Evolutionary conservation across 1,284 basidiomycete genomes (phyloP).

Genomic region (Lignosus rhinocerotis): DNA sequence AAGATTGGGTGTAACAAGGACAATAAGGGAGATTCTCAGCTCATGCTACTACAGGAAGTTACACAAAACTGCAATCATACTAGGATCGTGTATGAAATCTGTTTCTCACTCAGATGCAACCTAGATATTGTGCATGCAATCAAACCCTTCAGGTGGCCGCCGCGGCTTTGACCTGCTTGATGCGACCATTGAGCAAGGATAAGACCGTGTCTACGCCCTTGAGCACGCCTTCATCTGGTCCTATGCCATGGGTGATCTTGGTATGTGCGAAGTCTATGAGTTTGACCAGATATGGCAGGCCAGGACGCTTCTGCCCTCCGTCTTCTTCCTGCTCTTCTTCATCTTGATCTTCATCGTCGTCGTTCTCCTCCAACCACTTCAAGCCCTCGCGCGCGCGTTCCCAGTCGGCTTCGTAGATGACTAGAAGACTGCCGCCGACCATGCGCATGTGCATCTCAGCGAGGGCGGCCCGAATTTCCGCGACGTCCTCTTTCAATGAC

Average conservation of each 20-base stretch:
- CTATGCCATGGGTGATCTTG: slow-evolving; percentile 64
- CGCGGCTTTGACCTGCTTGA: slow-evolving; percentile 33
- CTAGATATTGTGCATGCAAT: too few species aligned
- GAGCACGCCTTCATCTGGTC: slow-evolving; percentile 79
- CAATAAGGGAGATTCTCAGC: too few species aligned
- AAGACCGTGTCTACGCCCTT: slow-evolving; percentile 69
- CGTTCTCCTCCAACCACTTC: slow-evolving; percentile 31
- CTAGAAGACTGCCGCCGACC: slow-evolving; percentile 78
- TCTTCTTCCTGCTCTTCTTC: slow-evolving; percentile 34
- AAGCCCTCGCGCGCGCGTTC: slow-evolving; percentile 44
- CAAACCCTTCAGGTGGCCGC: too few species aligned
- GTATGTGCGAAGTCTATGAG: slow-evolving; percentile 97
- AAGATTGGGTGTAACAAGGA: too few species aligned
- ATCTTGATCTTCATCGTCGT: slow-evolving; percentile 39
- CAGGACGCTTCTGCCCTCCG: slow-evolving; percentile 36
- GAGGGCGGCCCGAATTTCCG: slow-evolving; percentile 58
- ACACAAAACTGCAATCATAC: too few species aligned
- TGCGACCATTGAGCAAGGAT: slow-evolving; percentile 55
- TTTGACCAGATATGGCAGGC: slow-evolving; percentile 66
- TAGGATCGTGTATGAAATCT: too few species aligned
- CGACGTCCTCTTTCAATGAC: slow-evolving; percentile 54
- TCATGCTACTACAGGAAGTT: too few species aligned
- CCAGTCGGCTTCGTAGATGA: slow-evolving; percentile 82
- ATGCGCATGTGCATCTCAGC: slow-evolving; percentile 71
- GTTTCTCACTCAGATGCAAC: too few species aligned